A percentile compares a stretch with the other conserved stretches of the same genome.
These are phyloP conservation scores for Euphrasia arctica DNA, from an alignment of 305 asterid species.

Conservation along the genomic window DNA sequence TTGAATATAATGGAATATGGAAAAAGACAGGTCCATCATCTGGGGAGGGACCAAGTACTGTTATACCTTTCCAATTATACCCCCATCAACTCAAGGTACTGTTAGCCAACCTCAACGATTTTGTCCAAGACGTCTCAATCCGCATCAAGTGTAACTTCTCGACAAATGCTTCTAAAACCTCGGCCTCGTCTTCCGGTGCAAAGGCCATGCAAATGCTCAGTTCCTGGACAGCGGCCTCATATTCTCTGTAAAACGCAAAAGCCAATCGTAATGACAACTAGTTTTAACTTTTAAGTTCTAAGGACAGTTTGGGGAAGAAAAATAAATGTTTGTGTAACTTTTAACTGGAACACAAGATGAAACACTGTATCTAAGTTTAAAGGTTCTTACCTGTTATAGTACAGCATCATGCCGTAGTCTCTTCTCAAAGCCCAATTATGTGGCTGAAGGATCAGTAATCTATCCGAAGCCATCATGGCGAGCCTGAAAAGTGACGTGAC, in stretches of 20 bases:
- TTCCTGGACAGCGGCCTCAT: slow-evolving; percentile 85
- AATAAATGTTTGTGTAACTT: background rate
- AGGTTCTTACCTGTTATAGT: slow-evolving; percentile 56
- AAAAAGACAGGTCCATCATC: too few species aligned
- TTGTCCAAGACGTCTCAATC: slow-evolving; percentile 30
- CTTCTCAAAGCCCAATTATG: slow-evolving; percentile 87
- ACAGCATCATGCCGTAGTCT: slow-evolving; percentile 94
- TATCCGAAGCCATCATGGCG: slow-evolving; percentile 88
- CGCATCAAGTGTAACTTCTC: slow-evolving; percentile 61
- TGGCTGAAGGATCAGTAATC: slow-evolving; percentile 84
- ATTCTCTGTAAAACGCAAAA: slow-evolving; percentile 34
- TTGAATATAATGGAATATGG: background rate
- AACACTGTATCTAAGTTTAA: background rate
- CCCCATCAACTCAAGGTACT: slow-evolving; percentile 19
- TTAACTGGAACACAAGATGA: background rate
- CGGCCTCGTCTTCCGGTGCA: slow-evolving; percentile 89
- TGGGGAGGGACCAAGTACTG: too few species aligned
- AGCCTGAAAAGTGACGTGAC: slow-evolving; percentile 52
- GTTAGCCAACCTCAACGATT: slow-evolving; percentile 29
- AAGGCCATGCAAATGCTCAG: slow-evolving; percentile 98
- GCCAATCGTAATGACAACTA: background rate
- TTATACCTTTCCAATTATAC: too few species aligned
- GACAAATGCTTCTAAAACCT: slow-evolving; percentile 52
- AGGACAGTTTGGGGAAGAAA: background rate
- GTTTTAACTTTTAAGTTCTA: background rate